Percentiles rank a stretch among this genome's conserved stretches.
Evolutionary conservation across 2,329 filamentous ascomycete genomes (phyloP).

Genomic region (Fusarium sp.): DNA sequence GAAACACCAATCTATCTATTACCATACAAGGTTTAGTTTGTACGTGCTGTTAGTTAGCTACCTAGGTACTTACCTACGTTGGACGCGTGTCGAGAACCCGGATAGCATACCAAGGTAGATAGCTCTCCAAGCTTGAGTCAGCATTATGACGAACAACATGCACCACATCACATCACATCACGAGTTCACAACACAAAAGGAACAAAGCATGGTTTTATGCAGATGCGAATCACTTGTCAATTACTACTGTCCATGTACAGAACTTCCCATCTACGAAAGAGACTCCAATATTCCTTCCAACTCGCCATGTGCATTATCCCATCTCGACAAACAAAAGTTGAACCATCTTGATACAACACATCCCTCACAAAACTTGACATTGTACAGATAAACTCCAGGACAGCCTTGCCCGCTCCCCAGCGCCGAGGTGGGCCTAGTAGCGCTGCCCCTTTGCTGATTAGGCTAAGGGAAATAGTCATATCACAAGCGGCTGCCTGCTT

Average conservation of each 20-base stretch:
- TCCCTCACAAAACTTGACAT: slow-evolving; percentile 27
- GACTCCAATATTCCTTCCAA: slow-evolving; percentile 49
- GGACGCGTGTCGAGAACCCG: slow-evolving; percentile 10
- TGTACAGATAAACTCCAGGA: slow-evolving; percentile 35
- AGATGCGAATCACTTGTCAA: slow-evolving; percentile 47
- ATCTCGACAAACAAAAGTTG: slow-evolving; percentile 44
- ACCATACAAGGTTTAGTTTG: not conserved
- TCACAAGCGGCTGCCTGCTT: slow-evolving; percentile 36
- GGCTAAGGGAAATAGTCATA: slow-evolving; percentile 36
- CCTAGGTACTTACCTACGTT: too few species aligned
- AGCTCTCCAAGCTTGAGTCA: not conserved
- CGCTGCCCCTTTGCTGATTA: slow-evolving; percentile 27
- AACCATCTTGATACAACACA: slow-evolving; percentile 43
- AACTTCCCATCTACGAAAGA: slow-evolving; percentile 55
- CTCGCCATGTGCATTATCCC: slow-evolving; percentile 47
- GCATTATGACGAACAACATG: not conserved
- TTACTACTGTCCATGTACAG: slow-evolving; percentile 54
- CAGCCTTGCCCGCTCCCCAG: slow-evolving; percentile 25
- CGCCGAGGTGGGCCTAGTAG: slow-evolving; percentile 28
- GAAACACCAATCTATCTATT: not conserved
- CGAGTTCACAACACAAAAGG: not conserved
- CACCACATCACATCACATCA: not conserved
- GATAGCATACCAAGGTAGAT: not conserved
- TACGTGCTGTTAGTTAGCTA: not conserved
- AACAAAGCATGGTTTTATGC: not conserved